Conservation (phyloP, 2,329 filamentous ascomycete species). For the Colletotrichum noveboracense region DNA sequence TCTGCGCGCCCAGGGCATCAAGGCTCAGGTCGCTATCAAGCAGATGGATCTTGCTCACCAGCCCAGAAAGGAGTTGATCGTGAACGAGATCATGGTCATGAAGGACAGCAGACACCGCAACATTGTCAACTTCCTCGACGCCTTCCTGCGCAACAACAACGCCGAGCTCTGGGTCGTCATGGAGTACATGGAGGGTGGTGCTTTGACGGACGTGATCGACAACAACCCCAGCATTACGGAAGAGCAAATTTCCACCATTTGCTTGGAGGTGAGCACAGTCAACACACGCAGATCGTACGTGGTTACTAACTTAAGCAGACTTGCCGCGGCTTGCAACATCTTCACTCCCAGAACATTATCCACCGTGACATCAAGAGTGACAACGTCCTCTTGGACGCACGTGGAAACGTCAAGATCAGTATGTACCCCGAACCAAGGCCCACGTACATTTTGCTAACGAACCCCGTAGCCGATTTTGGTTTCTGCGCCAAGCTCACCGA, state of each 20-base stretch:
- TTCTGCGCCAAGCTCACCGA: constrained; percentile 99
- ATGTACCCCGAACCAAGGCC: constrained; percentile 45
- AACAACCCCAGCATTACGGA: constrained; percentile 95
- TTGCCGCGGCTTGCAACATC: constrained; percentile 90
- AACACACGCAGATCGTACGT: neutral
- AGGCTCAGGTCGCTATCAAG: constrained; percentile 96
- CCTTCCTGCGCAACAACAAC: constrained; percentile 93
- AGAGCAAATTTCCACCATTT: constrained; percentile 97
- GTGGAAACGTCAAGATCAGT: constrained; percentile 98
- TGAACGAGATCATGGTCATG: constrained; percentile 99
- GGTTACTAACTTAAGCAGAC: constrained; percentile 64
- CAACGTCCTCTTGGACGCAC: constrained; percentile 92
- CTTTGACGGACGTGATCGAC: constrained; percentile 97
- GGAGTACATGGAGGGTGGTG: constrained; percentile 99
- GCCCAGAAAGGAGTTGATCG: constrained; percentile 95
- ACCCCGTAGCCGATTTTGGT: constrained; percentile 85
- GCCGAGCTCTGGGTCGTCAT: constrained; percentile 99
- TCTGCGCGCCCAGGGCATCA: constrained; percentile 77
- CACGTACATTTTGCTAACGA: constrained; percentile 35
- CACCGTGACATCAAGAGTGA: constrained; percentile 99
- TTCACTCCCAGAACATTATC: constrained; percentile 96
- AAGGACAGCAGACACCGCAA: constrained; percentile 98
- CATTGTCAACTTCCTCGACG: constrained; percentile 98
- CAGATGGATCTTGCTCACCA: constrained; percentile 99
- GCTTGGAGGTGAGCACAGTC: constrained; percentile 77